These are phyloP conservation scores for Tuber brumale DNA, from an alignment of 495 filamentous ascomycete species.

Conservation along the genomic window DNA sequence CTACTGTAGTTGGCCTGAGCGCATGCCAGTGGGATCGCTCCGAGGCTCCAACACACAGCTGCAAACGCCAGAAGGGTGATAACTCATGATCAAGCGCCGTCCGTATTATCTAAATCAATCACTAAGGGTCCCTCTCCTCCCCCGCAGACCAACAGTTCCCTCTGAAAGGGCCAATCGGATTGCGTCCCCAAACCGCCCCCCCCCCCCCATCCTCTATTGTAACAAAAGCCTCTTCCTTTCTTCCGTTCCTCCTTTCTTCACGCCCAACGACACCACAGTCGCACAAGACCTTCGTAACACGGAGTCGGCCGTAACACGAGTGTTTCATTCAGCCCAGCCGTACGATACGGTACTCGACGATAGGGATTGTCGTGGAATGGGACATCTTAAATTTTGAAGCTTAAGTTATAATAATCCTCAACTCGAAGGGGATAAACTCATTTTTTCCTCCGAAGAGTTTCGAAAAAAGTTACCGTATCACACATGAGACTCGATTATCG, in stretches of 20 bases:
- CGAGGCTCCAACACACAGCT: background rate
- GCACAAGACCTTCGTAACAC: background rate
- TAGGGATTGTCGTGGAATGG: background rate
- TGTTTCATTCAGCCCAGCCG: conserved; percentile 3
- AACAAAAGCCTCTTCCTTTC: background rate
- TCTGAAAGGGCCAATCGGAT: background rate
- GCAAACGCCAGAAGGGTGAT: background rate
- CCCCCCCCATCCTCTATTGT: background rate
- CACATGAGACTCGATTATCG: background rate
- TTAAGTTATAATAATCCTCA: background rate
- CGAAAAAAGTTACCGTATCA: too few relatives aligned
- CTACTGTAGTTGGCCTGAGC: too few relatives aligned
- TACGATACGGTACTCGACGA: conserved; percentile 2
- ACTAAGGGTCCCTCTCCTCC: background rate
- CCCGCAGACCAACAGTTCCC: background rate
- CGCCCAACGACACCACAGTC: background rate
- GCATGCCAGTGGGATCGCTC: background rate
- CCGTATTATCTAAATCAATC: background rate
- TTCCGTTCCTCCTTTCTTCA: background rate
- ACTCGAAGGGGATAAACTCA: background rate
- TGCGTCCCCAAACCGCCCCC: background rate
- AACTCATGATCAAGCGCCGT: background rate
- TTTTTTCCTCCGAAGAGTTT: background rate
- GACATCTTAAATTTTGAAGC: background rate
- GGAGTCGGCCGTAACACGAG: background rate